Evolutionary conservation across 495 filamentous ascomycete genomes (phyloP), one percentile per base, ranked within the genome.

Genomic region (Tuber indicum): DNA sequence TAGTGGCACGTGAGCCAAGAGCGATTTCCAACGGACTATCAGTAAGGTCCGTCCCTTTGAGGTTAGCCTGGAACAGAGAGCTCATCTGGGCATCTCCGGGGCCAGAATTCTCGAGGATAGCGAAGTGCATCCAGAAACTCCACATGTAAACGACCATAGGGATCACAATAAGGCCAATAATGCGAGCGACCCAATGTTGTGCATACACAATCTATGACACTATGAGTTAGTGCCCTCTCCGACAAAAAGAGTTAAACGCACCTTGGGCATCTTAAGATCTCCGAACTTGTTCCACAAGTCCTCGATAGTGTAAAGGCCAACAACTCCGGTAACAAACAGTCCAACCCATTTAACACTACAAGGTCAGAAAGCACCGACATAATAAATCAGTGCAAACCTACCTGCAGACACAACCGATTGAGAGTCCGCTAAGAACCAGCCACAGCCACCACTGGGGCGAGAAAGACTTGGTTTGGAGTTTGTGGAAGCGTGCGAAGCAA

Each of bases 11-110:
- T 43, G 96, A 99, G 32, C 96, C 96, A 77, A 91, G 86, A 19
- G 93, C 94, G 76, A 99, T 87, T 84, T 99, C 96, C 46, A 99
- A 88, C 47, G 96, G 96, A 78, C 94, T 97, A 83, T 97, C 92
- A 81, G 92, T 92, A 76, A 99, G 94, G 74, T 98, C 92, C 43
- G 94, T 98, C 36, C 96, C 96, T 78, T 87, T 90, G 52, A 99
- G 88, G 80, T 99, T 99, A 39, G 96, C 96, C 82, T 99, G 96
- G 88, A 99, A 99, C 62, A 99, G 89, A 32, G 96, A 99, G 85
- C 94, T 97, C 96, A 99, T 99, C 84, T 99, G 96, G 9, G 96
- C 96, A 86, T 99, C 96, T 70, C 96, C 96, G 2, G 96, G 96
- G 10, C 96, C 96, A 84, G 91, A 96, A 86, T 96, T 97, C 84